phyloP scores from a whole-genome alignment of 1,284 basidiomycete species.

The Mrakiaceae sp. region DNA sequence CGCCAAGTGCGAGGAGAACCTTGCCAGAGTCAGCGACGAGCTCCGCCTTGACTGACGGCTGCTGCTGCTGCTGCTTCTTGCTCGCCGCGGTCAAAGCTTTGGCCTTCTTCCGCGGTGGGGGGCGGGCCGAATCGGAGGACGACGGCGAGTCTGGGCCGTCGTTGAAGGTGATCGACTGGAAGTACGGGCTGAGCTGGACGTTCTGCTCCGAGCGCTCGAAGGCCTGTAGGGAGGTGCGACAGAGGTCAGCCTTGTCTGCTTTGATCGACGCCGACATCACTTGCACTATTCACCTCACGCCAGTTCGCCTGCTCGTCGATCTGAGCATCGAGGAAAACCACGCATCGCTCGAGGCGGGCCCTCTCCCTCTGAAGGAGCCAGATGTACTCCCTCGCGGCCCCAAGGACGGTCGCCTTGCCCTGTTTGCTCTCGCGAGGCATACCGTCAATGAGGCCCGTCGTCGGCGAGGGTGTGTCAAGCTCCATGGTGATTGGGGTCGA shows the following conservation, averaged over 20 bases:
- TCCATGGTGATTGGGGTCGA: conserved; percentile 6
- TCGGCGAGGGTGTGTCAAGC: conserved; percentile 7
- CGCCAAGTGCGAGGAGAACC: conserved; percentile 1
- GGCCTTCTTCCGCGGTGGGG: neutral
- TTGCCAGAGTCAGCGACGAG: neutral
- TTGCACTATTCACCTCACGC: neutral
- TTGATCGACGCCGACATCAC: neutral
- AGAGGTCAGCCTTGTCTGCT: neutral
- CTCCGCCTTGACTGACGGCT: neutral
- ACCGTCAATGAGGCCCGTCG: conserved; percentile 15
- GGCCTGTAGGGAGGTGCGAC: neutral
- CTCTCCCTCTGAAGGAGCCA: conserved; percentile 11
- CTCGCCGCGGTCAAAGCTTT: neutral
- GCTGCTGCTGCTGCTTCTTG: neutral
- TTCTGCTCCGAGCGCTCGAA: conserved; percentile 1
- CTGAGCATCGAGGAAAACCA: conserved; percentile 7
- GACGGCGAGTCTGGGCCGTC: neutral
- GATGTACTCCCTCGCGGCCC: conserved; percentile 17
- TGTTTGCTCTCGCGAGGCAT: conserved; percentile 15
- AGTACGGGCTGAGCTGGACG: conserved; percentile 4
- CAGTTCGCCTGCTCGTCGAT: neutral
- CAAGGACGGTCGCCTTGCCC: conserved; percentile 16
- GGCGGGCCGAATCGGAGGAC: neutral
- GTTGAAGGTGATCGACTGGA: neutral
- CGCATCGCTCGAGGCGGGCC: neutral